These are phyloP conservation scores for Dioscorea alata DNA, from an alignment of 106 monocot genomes.

Conservation along the genomic window DNA sequence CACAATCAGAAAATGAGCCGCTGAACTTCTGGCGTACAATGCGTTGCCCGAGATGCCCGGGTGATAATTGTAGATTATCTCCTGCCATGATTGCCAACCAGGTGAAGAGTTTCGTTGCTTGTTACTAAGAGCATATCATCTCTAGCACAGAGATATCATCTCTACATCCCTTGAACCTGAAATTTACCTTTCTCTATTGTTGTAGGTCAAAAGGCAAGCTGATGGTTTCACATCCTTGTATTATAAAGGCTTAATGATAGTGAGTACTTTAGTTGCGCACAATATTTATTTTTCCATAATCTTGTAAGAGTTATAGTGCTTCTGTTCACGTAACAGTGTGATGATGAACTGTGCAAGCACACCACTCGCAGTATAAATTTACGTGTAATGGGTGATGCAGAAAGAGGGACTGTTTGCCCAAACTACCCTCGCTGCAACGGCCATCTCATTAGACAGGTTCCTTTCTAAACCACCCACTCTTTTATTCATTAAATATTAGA, in stretches of 20 bases:
- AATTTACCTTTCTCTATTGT: not conserved
- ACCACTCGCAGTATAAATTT: slow-evolving; percentile 58
- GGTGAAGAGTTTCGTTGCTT: slow-evolving; percentile 24
- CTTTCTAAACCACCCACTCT: not conserved
- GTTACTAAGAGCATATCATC: too few species aligned
- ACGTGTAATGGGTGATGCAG: slow-evolving; percentile 75
- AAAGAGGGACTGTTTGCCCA: slow-evolving; percentile 83
- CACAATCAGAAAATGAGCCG: slow-evolving; percentile 21
- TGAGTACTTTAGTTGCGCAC: slow-evolving; percentile 10
- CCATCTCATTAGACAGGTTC: slow-evolving; percentile 69
- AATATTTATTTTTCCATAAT: not conserved
- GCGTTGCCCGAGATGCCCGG: slow-evolving; percentile 75
- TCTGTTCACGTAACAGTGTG: slow-evolving; percentile 39
- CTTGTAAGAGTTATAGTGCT: not conserved
- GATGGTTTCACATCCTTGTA: slow-evolving; percentile 69
- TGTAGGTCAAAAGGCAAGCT: slow-evolving; percentile 87
- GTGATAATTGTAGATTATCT: slow-evolving; percentile 60
- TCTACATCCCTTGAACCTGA: too few species aligned
- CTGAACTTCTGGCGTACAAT: slow-evolving; percentile 66
- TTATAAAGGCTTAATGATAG: slow-evolving; percentile 76
- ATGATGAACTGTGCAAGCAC: slow-evolving; percentile 85
- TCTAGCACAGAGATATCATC: too few species aligned
- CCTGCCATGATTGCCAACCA: slow-evolving; percentile 80
- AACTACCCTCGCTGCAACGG: slow-evolving; percentile 87
- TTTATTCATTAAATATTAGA: too few species aligned